Percentiles rank a stretch among this genome's conserved stretches.
Conservation (phyloP, 2,329 filamentous ascomycete genomes). For the Apiospora sp. region DNA sequence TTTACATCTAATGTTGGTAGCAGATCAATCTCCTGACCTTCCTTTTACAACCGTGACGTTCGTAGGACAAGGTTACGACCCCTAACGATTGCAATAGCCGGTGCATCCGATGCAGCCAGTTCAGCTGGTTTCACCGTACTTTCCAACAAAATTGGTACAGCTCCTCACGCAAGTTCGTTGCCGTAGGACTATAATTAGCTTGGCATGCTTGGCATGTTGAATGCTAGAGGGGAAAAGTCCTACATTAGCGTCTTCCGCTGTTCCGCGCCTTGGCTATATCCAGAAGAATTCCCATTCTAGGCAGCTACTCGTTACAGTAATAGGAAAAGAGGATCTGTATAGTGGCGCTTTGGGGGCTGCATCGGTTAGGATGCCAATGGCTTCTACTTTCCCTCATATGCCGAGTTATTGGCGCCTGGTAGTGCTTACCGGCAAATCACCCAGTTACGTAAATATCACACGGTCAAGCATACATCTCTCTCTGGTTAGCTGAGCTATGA, state of each 20-base stretch:
- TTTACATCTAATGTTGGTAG: no score
- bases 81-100: neutral
- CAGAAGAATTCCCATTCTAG: neutral
- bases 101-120: neutral
- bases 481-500: neutral
- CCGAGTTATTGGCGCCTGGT: neutral
- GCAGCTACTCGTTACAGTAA: neutral
- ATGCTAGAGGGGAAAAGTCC: no score
- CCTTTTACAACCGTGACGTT: no score
- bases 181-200: neutral
- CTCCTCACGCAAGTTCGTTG: neutral
- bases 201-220: no score
- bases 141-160: no score
- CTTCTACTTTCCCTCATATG: neutral
- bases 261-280: neutral
- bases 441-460: neutral
- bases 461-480: neutral
- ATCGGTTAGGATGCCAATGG: neutral
- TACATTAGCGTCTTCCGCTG: neutral
- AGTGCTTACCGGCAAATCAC: neutral
- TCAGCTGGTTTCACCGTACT: no score
- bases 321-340: neutral
- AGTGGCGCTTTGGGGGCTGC: neutral
- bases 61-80: no score
- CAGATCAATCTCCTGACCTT: no score